Conservation (phyloP, 331 rosid species). For the Stylosanthes scabra region DNA sequence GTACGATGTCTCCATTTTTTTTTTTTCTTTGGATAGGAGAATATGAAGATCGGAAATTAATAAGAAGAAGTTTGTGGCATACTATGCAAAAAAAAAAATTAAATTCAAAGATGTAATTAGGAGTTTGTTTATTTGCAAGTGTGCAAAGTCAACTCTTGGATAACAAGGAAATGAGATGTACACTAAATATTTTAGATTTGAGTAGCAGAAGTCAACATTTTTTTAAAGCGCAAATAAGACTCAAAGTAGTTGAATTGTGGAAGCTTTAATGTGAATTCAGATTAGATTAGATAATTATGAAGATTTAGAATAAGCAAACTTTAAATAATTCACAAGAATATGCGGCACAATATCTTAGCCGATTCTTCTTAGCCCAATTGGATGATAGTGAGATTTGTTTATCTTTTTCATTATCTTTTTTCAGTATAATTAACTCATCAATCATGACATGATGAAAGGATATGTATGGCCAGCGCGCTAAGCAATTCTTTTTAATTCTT, state of each 20-base stretch:
- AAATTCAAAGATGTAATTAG: constrained; percentile 16
- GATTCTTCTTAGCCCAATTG: too few species aligned
- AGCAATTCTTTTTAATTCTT: neutral
- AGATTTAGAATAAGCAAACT: neutral
- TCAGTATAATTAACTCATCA: constrained; percentile 7
- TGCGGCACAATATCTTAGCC: too few species aligned
- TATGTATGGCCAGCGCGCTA: constrained; percentile 19
- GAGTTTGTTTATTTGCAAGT: constrained; percentile 26
- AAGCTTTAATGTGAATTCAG: neutral
- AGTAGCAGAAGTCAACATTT: constrained; percentile 7
- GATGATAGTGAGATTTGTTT: too few species aligned
- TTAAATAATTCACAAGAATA: too few species aligned
- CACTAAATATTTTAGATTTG: constrained; percentile 4
- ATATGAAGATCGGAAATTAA: constrained; percentile 15
- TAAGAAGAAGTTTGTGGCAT: constrained; percentile 11
- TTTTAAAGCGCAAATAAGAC: neutral
- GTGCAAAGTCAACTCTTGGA: constrained; percentile 49
- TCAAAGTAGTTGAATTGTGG: constrained; percentile 15
- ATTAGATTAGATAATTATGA: neutral
- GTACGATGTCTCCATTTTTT: constrained; percentile 46
- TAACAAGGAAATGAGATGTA: constrained; percentile 33
- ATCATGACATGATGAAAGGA: constrained; percentile 27
- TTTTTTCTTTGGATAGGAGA: neutral
- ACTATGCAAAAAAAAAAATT: neutral
- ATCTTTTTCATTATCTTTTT: neutral